phyloP scores from a whole-genome alignment of 129 eudicot species.

The Flaveria trinervia region DNA sequence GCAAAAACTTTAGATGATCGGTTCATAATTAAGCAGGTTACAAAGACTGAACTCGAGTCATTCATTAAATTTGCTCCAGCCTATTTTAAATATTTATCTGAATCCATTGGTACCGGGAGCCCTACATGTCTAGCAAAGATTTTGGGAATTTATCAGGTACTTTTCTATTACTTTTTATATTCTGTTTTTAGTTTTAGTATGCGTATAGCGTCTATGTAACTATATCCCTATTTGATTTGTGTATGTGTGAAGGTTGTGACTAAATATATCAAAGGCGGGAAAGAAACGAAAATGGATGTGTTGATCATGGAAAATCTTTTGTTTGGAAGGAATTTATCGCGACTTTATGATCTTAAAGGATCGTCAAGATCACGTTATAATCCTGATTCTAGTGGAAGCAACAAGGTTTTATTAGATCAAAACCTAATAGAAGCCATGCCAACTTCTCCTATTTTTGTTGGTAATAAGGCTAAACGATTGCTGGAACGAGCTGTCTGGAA shows the following conservation, averaged over 20 bases:
- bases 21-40: constrained; percentile 94
- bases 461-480: constrained; percentile 89
- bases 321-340: constrained; percentile 74
- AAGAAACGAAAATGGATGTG: constrained; percentile 88
- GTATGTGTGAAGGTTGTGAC: constrained; percentile 58
- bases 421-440: constrained; percentile 99
- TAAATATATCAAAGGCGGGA: constrained; percentile 89
- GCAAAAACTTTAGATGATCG: constrained; percentile 97
- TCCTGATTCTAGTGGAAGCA: constrained; percentile 81
- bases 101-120: constrained; percentile 73
- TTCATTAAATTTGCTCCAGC: constrained; percentile 88
- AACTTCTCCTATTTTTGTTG: constrained; percentile 94
- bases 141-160: constrained; percentile 97
- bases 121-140: constrained; percentile 97
- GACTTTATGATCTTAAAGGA: constrained; percentile 98
- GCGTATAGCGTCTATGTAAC: background rate
- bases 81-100: constrained; percentile 85
- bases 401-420: constrained; percentile 93
- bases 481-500: constrained; percentile 99
- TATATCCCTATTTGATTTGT: background rate
- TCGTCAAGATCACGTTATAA: constrained; percentile 91
- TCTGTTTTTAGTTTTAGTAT: background rate
- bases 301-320: constrained; percentile 97
- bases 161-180: background rate
- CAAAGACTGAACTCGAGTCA: constrained; percentile 97